Evolutionary conservation across 768 basidiomycete species (phyloP).

Genomic region (Russula ochroleuca): DNA sequence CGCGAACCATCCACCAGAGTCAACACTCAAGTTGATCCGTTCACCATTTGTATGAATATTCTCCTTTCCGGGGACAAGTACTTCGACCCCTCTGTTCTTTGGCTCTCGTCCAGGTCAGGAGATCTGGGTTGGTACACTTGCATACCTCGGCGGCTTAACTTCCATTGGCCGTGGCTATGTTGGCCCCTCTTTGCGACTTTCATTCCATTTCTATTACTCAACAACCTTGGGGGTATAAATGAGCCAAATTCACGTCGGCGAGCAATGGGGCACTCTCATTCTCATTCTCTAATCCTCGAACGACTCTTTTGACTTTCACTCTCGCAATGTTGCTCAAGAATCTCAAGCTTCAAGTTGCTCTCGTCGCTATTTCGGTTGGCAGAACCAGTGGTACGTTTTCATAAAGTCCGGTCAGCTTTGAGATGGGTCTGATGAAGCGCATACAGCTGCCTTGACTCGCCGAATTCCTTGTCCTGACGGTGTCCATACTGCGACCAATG

Average conservation of each 20-base stretch:
- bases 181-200: slow-evolving; percentile 1
- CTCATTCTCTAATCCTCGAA: slow-evolving; percentile 1
- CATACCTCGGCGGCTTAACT: neutral
- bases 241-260: neutral
- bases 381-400: slow-evolving; percentile 24
- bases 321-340: slow-evolving; percentile 29
- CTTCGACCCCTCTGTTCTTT: neutral
- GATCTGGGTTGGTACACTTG: neutral
- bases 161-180: neutral
- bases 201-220: neutral
- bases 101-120: neutral
- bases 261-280: neutral
- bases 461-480: slow-evolving; percentile 35
- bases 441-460: slow-evolving; percentile 28
- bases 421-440: neutral
- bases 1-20: too few species aligned
- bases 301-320: neutral
- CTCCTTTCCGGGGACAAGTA: neutral
- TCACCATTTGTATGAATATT: neutral
- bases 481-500: slow-evolving; percentile 31
- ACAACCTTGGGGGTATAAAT: slow-evolving; percentile 8
- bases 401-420: neutral
- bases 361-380: slow-evolving; percentile 23
- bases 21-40: too few species aligned
- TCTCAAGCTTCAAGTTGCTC: slow-evolving; percentile 7